Conservation (phyloP, 371 early-diverging fungal genomes). For the Dichotomocladium elegans region DNA sequence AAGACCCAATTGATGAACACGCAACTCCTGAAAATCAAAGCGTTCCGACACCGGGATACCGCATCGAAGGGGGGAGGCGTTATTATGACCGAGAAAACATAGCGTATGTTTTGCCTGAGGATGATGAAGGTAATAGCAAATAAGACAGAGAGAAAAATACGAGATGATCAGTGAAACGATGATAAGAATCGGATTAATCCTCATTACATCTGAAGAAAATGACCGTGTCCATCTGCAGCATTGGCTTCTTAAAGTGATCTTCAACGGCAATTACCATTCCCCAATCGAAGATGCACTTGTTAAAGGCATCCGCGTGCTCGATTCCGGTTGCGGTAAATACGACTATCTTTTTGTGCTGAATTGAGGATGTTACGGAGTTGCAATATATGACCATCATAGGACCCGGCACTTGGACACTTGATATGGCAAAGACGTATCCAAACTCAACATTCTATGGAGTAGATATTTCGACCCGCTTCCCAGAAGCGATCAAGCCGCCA, state of each 20-base stretch:
- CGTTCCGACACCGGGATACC: too few species aligned
- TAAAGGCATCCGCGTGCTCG: constrained; percentile 18
- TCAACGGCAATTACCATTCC: constrained; percentile 2
- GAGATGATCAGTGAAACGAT: constrained; percentile 13
- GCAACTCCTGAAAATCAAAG: too few species aligned
- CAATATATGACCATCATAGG: constrained; percentile 42
- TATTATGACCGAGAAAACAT: constrained; percentile 35
- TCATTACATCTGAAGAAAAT: background rate
- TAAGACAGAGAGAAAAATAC: constrained; percentile 8
- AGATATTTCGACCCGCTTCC: constrained; percentile 10
- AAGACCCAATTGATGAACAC: constrained; percentile 5
- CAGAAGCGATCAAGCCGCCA: constrained; percentile 7
- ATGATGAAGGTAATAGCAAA: constrained; percentile 36
- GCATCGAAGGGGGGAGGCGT: constrained; percentile 46
- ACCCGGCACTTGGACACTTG: constrained; percentile 18
- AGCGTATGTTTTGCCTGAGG: constrained; percentile 47
- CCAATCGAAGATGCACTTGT: constrained; percentile 7
- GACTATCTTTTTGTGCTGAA: too few species aligned
- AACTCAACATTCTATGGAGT: constrained; percentile 11
- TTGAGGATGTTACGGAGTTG: background rate
- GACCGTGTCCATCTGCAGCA: background rate
- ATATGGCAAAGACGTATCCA: constrained; percentile 18
- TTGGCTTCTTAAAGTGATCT: background rate
- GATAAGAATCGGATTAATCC: background rate
- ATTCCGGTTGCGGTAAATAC: constrained; percentile 25